Evolutionary conservation across 257 asterid species (phyloP).

Genomic region (Jacaranda mimosifolia): DNA sequence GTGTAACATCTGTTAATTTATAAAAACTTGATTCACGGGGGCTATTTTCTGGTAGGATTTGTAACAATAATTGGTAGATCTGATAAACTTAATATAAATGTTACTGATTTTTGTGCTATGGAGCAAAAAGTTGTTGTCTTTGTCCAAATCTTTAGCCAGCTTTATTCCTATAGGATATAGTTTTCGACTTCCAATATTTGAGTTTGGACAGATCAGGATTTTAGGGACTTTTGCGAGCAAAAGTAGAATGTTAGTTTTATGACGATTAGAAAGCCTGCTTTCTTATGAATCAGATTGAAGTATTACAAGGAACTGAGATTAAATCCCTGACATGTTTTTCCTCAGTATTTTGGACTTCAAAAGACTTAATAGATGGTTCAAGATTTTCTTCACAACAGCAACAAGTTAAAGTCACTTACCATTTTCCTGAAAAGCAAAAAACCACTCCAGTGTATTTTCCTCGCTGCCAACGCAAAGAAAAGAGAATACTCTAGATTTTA

Average conservation of each 20-base stretch:
- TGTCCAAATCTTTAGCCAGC: slow-evolving; percentile 8
- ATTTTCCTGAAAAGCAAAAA: too few relatives aligned
- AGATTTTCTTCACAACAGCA: neutral
- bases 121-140: neutral
- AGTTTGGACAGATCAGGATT: slow-evolving; percentile 12
- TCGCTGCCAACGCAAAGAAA: too few relatives aligned
- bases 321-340: neutral
- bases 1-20: slow-evolving; percentile 3
- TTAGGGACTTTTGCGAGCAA: neutral
- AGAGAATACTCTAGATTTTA: too few relatives aligned
- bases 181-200: neutral
- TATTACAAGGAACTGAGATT: neutral
- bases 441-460: too few relatives aligned
- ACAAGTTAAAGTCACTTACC: too few relatives aligned
- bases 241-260: neutral
- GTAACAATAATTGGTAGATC: slow-evolving; percentile 36
- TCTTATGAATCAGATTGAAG: slow-evolving; percentile 15
- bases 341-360: neutral
- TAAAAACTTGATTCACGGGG: neutral
- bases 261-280: slow-evolving; percentile 10
- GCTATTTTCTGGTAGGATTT: slow-evolving; percentile 18
- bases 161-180: neutral
- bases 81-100: slow-evolving; percentile 24
- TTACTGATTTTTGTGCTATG: neutral
- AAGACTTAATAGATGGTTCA: neutral